Percentiles rank a stretch among this genome's conserved stretches.
Conservation (phyloP, 192 early-diverging fungal genomes). For the Linnemannia exigua region DNA sequence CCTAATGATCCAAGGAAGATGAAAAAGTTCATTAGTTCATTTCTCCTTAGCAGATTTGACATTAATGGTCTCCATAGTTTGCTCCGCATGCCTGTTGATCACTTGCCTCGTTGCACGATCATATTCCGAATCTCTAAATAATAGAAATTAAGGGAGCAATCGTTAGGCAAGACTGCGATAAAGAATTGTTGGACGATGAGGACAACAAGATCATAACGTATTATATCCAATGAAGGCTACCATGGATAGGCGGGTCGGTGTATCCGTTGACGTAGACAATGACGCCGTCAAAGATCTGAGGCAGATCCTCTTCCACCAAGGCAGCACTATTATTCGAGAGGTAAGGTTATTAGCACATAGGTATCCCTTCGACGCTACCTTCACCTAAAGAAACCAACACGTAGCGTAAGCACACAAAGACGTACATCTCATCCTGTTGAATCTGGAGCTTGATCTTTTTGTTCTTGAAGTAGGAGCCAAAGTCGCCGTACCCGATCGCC, state of each 20-base stretch:
- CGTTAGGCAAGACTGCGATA: neutral
- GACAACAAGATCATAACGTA: slow-evolving; percentile 41
- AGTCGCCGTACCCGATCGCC: slow-evolving; percentile 63
- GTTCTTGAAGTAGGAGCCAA: slow-evolving; percentile 62
- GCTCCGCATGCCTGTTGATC: slow-evolving; percentile 58
- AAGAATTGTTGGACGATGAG: slow-evolving; percentile 17
- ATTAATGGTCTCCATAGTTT: neutral
- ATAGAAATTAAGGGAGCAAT: neutral
- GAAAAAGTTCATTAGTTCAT: neutral
- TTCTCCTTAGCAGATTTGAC: too few species aligned
- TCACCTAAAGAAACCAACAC: neutral
- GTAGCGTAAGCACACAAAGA: neutral
- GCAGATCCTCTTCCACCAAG: slow-evolving; percentile 25
- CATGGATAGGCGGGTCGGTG: slow-evolving; percentile 65
- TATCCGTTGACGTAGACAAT: slow-evolving; percentile 80
- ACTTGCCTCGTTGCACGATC: slow-evolving; percentile 69
- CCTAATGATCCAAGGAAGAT: slow-evolving; percentile 11
- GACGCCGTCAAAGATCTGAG: slow-evolving; percentile 58
- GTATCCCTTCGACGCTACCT: neutral
- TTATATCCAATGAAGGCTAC: neutral
- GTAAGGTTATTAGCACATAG: neutral
- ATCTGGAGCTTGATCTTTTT: slow-evolving; percentile 65
- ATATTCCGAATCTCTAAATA: slow-evolving; percentile 55
- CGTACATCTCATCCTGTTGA: slow-evolving; percentile 62
- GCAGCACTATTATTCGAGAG: slow-evolving; percentile 8